Base-by-base conservation (phyloP, 345 rosid species). In the Lumnitzera littorea region DNA sequence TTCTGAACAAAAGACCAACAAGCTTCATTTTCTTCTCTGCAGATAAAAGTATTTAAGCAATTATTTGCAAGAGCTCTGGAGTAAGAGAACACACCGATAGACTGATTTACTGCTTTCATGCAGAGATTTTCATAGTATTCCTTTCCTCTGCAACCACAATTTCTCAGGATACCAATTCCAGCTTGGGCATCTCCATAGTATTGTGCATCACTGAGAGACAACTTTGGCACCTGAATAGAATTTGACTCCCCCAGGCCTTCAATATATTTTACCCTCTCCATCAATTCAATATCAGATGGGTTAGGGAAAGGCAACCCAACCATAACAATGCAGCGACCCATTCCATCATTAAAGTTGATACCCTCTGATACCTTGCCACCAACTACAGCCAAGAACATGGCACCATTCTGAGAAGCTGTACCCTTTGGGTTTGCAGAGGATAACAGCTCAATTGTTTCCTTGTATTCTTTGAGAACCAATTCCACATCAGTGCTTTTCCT, bases 281-380 rank as follows among this genome's bases (percentile, higher is more conserved):
- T 74, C 74, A 92, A 75, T 67, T 87, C 98, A 48, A 92, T 69
- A 63, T 92, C 83, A 20, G 86, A 85, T 11, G 84, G 96, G 75
- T 78, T 92, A 23, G 98, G 90, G 68, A 89, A 92, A 17, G 98
- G 98, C 70, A 92, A 77, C 56, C 98, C 98, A 62, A 89, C 96
- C 98, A 92, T 87, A 69, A 92, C 96, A 56, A 89, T 80, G 69
- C 98, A 87, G 56, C 98, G 73, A 20, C 98, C 94, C 98, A 92
- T 92, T 65, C 96, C 81, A 60, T 92, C 96, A 51, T 91, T 89
- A 78, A 92, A 87, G 80, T 92, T 92, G 81, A 92, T 92, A 72
- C 98, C 98, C 78, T 92, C 96, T 56, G 98, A 92, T 72, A 92
- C 85, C 83, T 92, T 92, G 55, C 98, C 98, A 71, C 98, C 98